Base-by-base conservation (phyloP, 352 stramenopile species). In the Pythium oligandrum region DNA sequence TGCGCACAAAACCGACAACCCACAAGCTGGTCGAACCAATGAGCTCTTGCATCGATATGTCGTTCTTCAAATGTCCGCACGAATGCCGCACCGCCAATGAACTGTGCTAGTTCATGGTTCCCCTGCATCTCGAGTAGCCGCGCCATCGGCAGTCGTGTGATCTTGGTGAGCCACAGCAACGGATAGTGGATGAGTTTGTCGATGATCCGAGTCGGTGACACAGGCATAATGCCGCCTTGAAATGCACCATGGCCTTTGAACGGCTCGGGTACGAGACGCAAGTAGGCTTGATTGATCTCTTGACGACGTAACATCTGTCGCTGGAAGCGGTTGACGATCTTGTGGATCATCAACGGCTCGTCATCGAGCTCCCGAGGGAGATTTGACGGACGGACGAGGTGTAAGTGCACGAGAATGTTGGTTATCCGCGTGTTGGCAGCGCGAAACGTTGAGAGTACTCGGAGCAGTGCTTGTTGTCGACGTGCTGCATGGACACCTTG, bases 121-220 rank as follows among this genome's bases (percentile, higher is more conserved):
- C 80, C 80, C 34, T 69, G 73, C 12, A 74, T 78, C 26, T 78
- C 80, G 1, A 90, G 51, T 37, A 70, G 64, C 10, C 65, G 68
- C 1, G 80, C 83, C 10, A 83, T 48, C 0, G 73, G 63, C 1
- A 88, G 65, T 8, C 68, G 76, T 35, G 80, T 83, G 4, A 76
- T 56, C 31, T 68, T 68, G 12, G 81, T 64, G 4, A 90, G 58
- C 59, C 63, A 86, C 33, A 64, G 74, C 9, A 91, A 37, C 0
- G 83, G 83, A 53, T 89, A 87, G 46, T 76, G 59, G 6, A 93
- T 32, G 4, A 93, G 54, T 30, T 71, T 74, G 57, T 93, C 80
- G 3, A 90, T 47, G 26, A 88, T 51, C 6, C 69, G 69, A 0
- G 70, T 70, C 38, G 74, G 86, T 5, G 78, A 75, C n/a, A 81